A percentile compares a stretch with the other conserved stretches of the same genome.
phyloP scores from a whole-genome alignment of 768 basidiomycete genomes.

The Hygrocybe punicea region DNA sequence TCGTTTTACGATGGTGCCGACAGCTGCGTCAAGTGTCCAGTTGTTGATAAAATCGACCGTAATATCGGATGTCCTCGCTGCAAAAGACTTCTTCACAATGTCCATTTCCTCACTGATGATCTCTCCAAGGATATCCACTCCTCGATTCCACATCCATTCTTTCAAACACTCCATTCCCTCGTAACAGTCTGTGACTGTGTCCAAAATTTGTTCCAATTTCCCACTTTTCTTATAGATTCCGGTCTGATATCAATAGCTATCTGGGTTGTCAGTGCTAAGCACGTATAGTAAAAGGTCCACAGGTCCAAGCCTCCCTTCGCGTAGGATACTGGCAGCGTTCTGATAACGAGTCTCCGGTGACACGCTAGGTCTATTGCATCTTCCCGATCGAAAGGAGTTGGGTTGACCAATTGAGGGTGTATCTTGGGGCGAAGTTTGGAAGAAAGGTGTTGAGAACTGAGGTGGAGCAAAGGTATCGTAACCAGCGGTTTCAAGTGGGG shows the following conservation, averaged over 20 bases:
- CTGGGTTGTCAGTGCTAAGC: not conserved
- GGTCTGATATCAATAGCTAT: not conserved
- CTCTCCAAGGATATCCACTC: not conserved
- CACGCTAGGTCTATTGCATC: not conserved
- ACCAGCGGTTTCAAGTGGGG: too few species aligned
- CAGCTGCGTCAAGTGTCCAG: not conserved
- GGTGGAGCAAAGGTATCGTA: too few species aligned
- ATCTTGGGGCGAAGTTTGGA: too few species aligned
- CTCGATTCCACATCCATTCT: not conserved
- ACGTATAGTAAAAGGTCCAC: conserved; percentile 1
- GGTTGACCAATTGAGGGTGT: too few species aligned
- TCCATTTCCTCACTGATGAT: conserved; percentile 1
- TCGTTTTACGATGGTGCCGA: not conserved
- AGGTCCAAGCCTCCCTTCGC: not conserved
- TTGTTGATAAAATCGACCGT: not conserved
- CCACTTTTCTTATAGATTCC: not conserved
- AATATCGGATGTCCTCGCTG: not conserved
- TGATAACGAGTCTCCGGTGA: not conserved
- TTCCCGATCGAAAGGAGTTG: not conserved
- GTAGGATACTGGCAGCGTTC: not conserved
- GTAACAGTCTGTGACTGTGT: not conserved
- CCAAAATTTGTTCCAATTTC: not conserved
- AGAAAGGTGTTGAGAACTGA: too few species aligned
- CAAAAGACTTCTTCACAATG: not conserved
- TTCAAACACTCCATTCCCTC: not conserved